phyloP scores from a whole-genome alignment of 2,329 filamentous ascomycete species.

The Sarocladium brachiariae region DNA sequence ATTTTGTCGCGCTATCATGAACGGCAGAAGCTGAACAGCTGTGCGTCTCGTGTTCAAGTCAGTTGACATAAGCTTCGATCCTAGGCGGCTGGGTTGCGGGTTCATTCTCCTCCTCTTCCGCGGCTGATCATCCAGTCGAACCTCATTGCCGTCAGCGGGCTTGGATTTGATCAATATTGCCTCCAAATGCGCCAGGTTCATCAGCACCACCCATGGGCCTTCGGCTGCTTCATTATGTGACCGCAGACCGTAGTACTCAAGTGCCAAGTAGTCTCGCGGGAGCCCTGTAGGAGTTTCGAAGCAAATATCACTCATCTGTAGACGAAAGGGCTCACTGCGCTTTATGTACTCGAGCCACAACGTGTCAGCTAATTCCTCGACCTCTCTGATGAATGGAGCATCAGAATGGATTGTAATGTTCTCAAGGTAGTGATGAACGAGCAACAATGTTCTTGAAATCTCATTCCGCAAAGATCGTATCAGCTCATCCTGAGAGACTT shows the following conservation, averaged over 20 bases:
- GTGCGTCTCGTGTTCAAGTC: conserved; percentile 40
- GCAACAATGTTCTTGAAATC: conserved; percentile 65
- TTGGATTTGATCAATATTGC: conserved; percentile 30
- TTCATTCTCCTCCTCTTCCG: conserved; percentile 45
- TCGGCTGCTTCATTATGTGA: conserved; percentile 48
- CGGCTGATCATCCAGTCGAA: conserved; percentile 31
- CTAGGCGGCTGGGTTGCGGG: conserved; percentile 37
- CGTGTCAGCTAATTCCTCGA: conserved; percentile 62
- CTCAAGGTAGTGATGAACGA: conserved; percentile 58
- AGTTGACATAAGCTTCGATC: conserved; percentile 38
- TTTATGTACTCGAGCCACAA: conserved; percentile 74
- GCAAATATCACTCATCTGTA: conserved; percentile 71
- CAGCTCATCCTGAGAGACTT: conserved; percentile 51
- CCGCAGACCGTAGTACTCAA: conserved; percentile 46
- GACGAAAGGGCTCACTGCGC: conserved; percentile 60
- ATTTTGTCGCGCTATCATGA: conserved; percentile 42
- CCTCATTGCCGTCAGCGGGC: conserved; percentile 14
- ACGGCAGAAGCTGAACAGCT: conserved; percentile 51
- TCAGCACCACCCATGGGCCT: conserved; percentile 53
- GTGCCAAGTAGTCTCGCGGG: conserved; percentile 37
- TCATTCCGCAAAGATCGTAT: conserved; percentile 64
- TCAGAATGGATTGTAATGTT: conserved; percentile 40
- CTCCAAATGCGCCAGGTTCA: conserved; percentile 53
- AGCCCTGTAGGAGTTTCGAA: conserved; percentile 41
- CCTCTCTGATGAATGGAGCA: conserved; percentile 32